Base-by-base conservation (phyloP, 2,329 filamentous ascomycete species). In the Aspergillus pseudoviridinutans region DNA sequence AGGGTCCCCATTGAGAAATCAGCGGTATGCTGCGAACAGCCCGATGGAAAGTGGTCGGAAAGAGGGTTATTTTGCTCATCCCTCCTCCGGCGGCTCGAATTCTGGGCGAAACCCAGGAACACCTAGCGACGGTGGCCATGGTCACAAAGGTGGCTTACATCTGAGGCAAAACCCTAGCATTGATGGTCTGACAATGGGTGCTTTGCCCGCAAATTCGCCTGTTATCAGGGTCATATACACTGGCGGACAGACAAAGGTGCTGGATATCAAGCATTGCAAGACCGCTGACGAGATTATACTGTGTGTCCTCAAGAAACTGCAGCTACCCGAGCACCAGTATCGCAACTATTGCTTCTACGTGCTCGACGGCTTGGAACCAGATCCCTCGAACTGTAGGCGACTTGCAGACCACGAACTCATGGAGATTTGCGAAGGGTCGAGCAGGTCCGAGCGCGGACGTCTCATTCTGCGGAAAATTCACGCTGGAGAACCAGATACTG, bases 341-440 rank as follows among this genome's bases (percentile, higher is more conserved):
- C 86, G 92, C 67, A 96, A 95, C 69, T 97, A 96, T 77, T 97
- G 92, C 78, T 97, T 99, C 78, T 97, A 94, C 80, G 88, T 96
- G 1, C 81, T 97, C 58, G 88, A 91, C 64, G 93, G 92, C 52
- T 80, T 91, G 42, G 91, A 97, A 50, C 87, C 92, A 1, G 88
- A 94, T 64, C 88, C 91, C 29, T 84, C 83, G 51, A 87, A 92
- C 69, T 95, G 91, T 72, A 87, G 92, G 59, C 87, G 90, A 51
- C 81, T 97, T 42, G 87, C 88, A 35, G 94, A 99, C 68, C 87
- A 86, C 4, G 94, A 99, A 72, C 79, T 99, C 10, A 90, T 94
- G 82, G 87, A 91, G 59, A 90, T 97, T 55, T 95, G 95, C 74
- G 92, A 91, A 68, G 92, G 96, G 66, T 84, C 88, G 61, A 89